These are phyloP conservation scores for Amanita jacksonii DNA, from an alignment of 768 basidiomycete species.

Conservation along the genomic window DNA sequence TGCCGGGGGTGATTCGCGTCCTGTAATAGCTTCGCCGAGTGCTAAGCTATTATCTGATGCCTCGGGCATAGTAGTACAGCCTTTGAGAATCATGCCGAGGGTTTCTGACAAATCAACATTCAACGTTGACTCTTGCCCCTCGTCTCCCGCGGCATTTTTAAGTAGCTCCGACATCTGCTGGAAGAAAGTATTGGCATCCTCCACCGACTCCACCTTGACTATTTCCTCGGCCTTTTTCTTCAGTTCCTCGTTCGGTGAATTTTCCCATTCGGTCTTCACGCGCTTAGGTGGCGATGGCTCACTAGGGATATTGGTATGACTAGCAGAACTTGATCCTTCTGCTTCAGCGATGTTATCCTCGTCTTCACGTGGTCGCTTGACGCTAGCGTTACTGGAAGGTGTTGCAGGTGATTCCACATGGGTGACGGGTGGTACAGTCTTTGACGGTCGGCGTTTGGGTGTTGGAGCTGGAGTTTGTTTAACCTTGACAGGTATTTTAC, in stretches of 20 bases:
- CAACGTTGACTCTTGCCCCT: constrained; percentile 30
- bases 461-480: constrained; percentile 19
- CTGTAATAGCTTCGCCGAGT: neutral
- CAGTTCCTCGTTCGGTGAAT: constrained; percentile 41
- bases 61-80: constrained; percentile 31
- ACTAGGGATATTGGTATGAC: constrained; percentile 22
- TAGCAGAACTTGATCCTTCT: constrained; percentile 21
- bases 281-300: constrained; percentile 68
- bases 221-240: constrained; percentile 31
- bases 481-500: constrained; percentile 38
- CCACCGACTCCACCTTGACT: constrained; percentile 52
- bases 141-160: constrained; percentile 38
- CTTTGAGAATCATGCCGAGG: constrained; percentile 55
- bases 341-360: constrained; percentile 27
- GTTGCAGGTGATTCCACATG: constrained; percentile 16
- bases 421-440: constrained; percentile 18
- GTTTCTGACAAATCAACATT: constrained; percentile 48
- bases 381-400: constrained; percentile 13
- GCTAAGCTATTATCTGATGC: constrained; percentile 22
- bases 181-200: constrained; percentile 54
- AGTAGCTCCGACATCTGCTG: constrained; percentile 57
- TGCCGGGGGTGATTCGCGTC: constrained; percentile 5
- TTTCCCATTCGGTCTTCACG: constrained; percentile 63
- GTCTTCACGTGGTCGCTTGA: constrained; percentile 47
- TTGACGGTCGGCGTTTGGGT: constrained; percentile 22